A percentile compares a stretch with the other conserved stretches of the same genome.
These are phyloP conservation scores for Nannochloris sp. DNA, from an alignment of 139 green algal species.

Conservation along the genomic window DNA sequence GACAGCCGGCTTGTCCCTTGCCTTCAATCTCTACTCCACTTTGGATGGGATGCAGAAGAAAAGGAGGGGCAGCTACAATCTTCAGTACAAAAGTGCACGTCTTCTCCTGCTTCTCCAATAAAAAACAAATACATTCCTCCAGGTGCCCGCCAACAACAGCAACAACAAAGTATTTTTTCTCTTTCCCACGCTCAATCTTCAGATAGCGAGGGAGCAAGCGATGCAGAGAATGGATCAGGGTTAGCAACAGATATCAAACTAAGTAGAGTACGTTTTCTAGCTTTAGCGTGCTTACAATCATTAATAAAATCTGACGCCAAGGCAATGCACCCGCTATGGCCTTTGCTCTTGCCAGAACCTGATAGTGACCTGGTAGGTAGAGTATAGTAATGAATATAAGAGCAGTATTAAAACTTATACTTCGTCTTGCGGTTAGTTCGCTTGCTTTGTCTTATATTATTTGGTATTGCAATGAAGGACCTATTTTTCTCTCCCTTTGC, in stretches of 20 bases:
- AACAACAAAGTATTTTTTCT: too few species aligned
- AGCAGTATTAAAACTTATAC: too few species aligned
- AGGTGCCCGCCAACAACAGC: background rate
- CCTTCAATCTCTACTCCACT: conserved; percentile 12
- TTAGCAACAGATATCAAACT: background rate
- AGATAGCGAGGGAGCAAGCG: conserved; percentile 31
- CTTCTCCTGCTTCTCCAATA: background rate
- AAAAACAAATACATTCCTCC: background rate
- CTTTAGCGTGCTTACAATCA: conserved; percentile 42
- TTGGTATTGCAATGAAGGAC: background rate
- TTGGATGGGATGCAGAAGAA: conserved; percentile 3
- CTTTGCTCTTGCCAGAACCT: conserved; percentile 39
- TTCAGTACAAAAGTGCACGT: too few species aligned
- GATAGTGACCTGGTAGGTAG: too few species aligned
- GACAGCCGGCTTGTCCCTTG: background rate
- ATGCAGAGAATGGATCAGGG: conserved; percentile 6
- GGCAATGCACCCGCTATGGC: conserved; percentile 52
- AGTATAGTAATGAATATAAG: background rate
- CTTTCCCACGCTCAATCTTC: background rate
- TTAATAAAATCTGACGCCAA: conserved; percentile 46
- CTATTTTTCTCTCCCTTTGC: background rate
- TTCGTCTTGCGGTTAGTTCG: too few species aligned
- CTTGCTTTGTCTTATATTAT: background rate
- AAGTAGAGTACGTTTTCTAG: conserved; percentile 30
- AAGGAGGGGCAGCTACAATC: too few species aligned